A percentile compares a stretch with the other conserved stretches of the same genome.
Evolutionary conservation across 2,329 filamentous ascomycete species (phyloP).

Genomic region (Calonectria honghensis): DNA sequence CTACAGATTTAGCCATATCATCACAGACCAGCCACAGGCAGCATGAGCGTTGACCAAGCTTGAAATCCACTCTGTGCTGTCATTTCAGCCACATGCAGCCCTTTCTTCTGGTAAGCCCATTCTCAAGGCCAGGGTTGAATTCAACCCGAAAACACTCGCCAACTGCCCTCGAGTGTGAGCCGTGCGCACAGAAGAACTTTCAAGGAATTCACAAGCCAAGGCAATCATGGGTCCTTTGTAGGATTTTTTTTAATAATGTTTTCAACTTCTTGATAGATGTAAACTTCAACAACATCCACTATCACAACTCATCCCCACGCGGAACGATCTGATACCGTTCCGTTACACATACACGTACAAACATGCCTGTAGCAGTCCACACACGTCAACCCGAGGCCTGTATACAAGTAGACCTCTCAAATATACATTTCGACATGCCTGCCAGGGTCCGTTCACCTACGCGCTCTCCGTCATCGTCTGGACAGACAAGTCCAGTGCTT

Average conservation of each 20-base stretch:
- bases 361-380: constrained; percentile 35
- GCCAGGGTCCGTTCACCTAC: constrained; percentile 29
- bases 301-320: constrained; percentile 29
- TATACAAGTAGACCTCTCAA: constrained; percentile 48
- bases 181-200: too few species aligned
- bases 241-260: constrained; percentile 44
- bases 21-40: not conserved
- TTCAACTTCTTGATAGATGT: constrained; percentile 51
- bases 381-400: constrained; percentile 48
- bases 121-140: too few species aligned
- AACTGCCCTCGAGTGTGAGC: not conserved
- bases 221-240: constrained; percentile 42
- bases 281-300: constrained; percentile 44
- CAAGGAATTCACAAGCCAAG: not conserved
- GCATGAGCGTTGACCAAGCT: not conserved
- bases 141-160: not conserved
- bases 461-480: constrained; percentile 14
- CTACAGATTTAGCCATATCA: not conserved
- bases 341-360: constrained; percentile 34
- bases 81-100: not conserved
- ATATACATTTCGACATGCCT: constrained; percentile 55
- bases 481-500: constrained; percentile 22
- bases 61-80: not conserved
- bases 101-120: not conserved
- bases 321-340: constrained; percentile 31